Evolutionary conservation across 179 eudicot species (phyloP), one percentile per base, ranked within the genome.

Genomic region (Patellifolia procumbens): DNA sequence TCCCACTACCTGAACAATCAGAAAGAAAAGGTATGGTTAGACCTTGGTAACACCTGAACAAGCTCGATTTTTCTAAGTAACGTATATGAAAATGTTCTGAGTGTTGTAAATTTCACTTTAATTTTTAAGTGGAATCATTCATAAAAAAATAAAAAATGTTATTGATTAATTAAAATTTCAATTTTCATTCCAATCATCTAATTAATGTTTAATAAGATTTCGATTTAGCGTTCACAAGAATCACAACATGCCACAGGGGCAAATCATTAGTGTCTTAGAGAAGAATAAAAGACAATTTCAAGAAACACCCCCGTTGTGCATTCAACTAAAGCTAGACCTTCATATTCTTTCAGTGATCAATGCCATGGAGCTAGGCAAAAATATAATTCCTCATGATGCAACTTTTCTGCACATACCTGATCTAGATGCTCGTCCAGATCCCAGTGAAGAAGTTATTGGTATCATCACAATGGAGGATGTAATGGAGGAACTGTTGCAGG

Each of bases 401-500:
- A 32, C 69, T 53, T 60, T 67, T 59, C 42, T 75, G 60, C 74
- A 74, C 42, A 72, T 70, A 32, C 71, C 69, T 56, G 87, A 85
- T 62, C 76, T 81, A 13, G 81, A 79, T 59, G 52, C 35, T 31
- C 63, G 34, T 70, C 59, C 75, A 0, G 80, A 66, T 53, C 48
- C 77, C 2, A 83, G 81, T 75, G 95, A 92, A 84, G 90, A 87
- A 81, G 83, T 83, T 53, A 78, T 90, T 31, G 95, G 97, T 53
- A 85, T 92, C 63, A 92, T 92, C 58, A 90, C 97, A 24, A 90
- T 92, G 97, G 97, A 92, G 78, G 95, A 92, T 79, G 95, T 92
- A 20, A 75, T 90, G 75, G 91, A 92, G 81, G 87, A 92, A 67
- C 78, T 92, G 20, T 74, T 92, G 20, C 97, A 92, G 97, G 97